Base-by-base conservation (phyloP, 495 filamentous ascomycete genomes). In the Saxophila tyrrhenica region DNA sequence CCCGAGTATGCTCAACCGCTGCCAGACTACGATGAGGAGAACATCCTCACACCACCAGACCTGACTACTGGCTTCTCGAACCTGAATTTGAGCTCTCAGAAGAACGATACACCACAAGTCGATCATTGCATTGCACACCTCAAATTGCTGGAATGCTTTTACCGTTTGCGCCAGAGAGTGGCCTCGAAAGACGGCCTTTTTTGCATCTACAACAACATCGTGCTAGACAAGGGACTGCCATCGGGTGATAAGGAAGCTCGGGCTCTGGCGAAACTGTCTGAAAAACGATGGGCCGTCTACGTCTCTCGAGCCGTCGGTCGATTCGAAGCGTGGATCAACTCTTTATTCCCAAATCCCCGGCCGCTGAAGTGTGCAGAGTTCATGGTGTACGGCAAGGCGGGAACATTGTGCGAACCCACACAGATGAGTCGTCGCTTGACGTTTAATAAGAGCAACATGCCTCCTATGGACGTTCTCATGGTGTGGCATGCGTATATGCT, bases 401-500 rank as follows among this genome's bases (percentile, higher is more conserved):
- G 38, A 1, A 57, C 70, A 16, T 17, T 59, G 16, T 59, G 51
- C 51, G 43, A 52, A 19, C 50, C 55, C 1, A 11, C 32, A 3
- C 7, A 21, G 16, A 21, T 8, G 19, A 17, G 7, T 17, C 8
- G 16, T 2, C 32, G 45, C 11, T n/a, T 49, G 8, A 52, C 52
- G 1, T 32, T 55, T 21, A 19, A n/a, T 11, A 25, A 54, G 24
- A 19, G 19, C 13, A 44, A 53, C 24, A 46, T 59, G 39, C 58
- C 52, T 20, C 25, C 45, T 23, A 1, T 61, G 82, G 88, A 95
- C 64, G 80, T 95, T 1, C 68, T 95, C 43, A 88, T 95, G 86
- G 86, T 94, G 0, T 92, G 85, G 87, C 89, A 95, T 67, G 72
- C 85, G 0, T 86, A 87, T 59, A 82, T 89, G 81, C 77, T 95